Percentiles rank a stretch among this genome's conserved stretches.
Conservation (phyloP, 495 filamentous ascomycete genomes). For the Filosporella fistucella region DNA sequence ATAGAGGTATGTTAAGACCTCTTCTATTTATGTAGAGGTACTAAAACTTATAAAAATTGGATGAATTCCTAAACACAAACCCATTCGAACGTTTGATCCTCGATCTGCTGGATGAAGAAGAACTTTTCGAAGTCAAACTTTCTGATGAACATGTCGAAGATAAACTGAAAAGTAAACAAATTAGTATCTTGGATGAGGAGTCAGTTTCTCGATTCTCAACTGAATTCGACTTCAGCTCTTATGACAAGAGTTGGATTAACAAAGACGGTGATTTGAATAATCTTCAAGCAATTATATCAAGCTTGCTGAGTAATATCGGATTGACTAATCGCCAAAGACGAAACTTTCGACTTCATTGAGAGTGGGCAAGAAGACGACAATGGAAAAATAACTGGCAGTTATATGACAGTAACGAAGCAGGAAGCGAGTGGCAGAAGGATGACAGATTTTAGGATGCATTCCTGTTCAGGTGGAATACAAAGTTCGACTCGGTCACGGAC, state of each 20-base stretch:
- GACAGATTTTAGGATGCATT: background rate
- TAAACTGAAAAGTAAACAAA: conserved; percentile 13
- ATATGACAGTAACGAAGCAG: conserved; percentile 3
- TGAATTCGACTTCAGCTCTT: too few species aligned
- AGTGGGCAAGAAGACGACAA: background rate
- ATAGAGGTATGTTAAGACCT: too few species aligned
- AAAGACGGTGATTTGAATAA: too few species aligned
- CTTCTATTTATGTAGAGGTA: too few species aligned
- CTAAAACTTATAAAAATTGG: too few species aligned
- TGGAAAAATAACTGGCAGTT: conserved; percentile 1
- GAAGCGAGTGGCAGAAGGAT: background rate
- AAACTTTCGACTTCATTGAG: conserved; percentile 3
- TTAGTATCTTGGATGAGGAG: conserved; percentile 1
- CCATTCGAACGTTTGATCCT: conserved; percentile 11
- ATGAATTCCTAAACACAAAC: background rate
- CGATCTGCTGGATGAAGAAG: conserved; percentile 9
- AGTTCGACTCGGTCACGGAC: too few species aligned
- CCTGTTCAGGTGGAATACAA: background rate
- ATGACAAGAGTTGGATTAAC: too few species aligned
- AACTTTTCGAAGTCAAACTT: conserved; percentile 6
- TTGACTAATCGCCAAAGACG: conserved; percentile 5
- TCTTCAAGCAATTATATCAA: background rate
- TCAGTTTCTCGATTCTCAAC: background rate
- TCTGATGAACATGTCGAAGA: conserved; percentile 16
- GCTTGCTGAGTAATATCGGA: background rate